Percentiles rank a stretch among this genome's conserved stretches.
These are phyloP conservation scores for Oryza rufipogon DNA, from an alignment of 176 grass and related monocot genomes.

Conservation along the genomic window DNA sequence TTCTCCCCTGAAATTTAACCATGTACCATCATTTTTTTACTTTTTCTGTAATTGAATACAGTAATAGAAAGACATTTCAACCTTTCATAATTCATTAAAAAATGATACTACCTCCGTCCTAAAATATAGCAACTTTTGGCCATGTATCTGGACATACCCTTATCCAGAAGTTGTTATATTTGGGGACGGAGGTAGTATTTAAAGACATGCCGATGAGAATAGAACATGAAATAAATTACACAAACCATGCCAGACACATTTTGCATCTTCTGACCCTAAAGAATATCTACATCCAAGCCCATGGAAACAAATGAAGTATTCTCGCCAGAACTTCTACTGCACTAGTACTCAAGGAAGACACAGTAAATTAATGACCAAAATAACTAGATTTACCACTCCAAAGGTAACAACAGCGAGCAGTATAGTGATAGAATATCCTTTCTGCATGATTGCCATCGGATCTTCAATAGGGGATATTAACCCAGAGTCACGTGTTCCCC, in stretches of 20 bases:
- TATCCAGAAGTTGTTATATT: too few species aligned
- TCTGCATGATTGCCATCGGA: conserved; percentile 96
- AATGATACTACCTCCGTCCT: too few species aligned
- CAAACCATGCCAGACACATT: conserved; percentile 15
- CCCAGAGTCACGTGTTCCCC: conserved; percentile 82
- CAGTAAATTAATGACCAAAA: conserved; percentile 16
- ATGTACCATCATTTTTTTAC: conserved; percentile 1
- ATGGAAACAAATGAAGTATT: conserved; percentile 13
- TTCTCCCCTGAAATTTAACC: conserved; percentile 6
- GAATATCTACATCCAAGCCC: background rate
- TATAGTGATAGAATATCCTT: conserved; percentile 95
- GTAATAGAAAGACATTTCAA: background rate
- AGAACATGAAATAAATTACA: conserved; percentile 3
- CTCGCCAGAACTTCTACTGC: background rate
- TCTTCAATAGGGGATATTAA: conserved; percentile 71
- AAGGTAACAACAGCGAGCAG: conserved; percentile 89
- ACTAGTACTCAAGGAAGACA: conserved; percentile 18
- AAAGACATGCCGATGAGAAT: background rate
- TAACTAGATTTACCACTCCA: conserved; percentile 76
- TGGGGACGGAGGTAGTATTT: background rate
- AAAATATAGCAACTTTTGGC: too few species aligned
- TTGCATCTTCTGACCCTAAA: background rate
- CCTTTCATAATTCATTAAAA: background rate
- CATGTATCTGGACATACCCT: too few species aligned
- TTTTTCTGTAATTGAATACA: conserved; percentile 20